These are phyloP conservation scores for Casuarina equisetifolia DNA, from an alignment of 306 rosid genomes.

Conservation along the genomic window DNA sequence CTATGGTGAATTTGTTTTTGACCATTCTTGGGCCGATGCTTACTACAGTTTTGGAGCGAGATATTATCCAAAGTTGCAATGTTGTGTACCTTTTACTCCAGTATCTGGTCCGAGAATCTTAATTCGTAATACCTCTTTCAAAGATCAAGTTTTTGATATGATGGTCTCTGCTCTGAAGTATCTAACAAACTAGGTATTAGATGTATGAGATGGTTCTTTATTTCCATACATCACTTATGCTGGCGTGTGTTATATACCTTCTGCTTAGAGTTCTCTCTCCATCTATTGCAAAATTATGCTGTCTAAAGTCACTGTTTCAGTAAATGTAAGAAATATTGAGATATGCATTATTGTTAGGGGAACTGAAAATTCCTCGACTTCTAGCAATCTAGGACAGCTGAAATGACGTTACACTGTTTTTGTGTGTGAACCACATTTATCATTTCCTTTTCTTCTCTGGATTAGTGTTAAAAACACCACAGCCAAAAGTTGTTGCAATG, in stretches of 20 bases:
- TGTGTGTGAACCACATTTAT: not conserved
- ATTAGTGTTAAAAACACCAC: not conserved
- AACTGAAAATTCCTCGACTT: not conserved
- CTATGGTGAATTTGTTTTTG: slow-evolving; percentile 94
- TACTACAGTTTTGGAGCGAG: slow-evolving; percentile 65
- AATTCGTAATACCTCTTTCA: slow-evolving; percentile 55
- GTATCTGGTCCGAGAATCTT: slow-evolving; percentile 92
- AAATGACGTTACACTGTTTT: not conserved
- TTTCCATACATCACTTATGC: not conserved
- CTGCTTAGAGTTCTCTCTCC: not conserved
- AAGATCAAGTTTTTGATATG: slow-evolving; percentile 64
- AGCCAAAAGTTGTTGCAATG: too few species aligned
- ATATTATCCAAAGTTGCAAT: slow-evolving; percentile 89
- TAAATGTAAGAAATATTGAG: not conserved
- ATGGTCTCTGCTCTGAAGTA: slow-evolving; percentile 67
- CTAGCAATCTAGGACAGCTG: not conserved
- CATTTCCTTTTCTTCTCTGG: not conserved
- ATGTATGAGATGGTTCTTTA: slow-evolving; percentile 9
- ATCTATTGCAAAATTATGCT: slow-evolving; percentile 1
- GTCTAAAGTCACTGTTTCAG: not conserved
- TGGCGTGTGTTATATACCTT: not conserved
- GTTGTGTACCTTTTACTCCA: slow-evolving; percentile 92
- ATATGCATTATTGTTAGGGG: not conserved
- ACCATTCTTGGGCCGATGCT: slow-evolving; percentile 98
- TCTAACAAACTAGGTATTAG: slow-evolving; percentile 61